Conservation (phyloP, 1,139 yeast species). For the Yamadazyma oceani region DNA sequence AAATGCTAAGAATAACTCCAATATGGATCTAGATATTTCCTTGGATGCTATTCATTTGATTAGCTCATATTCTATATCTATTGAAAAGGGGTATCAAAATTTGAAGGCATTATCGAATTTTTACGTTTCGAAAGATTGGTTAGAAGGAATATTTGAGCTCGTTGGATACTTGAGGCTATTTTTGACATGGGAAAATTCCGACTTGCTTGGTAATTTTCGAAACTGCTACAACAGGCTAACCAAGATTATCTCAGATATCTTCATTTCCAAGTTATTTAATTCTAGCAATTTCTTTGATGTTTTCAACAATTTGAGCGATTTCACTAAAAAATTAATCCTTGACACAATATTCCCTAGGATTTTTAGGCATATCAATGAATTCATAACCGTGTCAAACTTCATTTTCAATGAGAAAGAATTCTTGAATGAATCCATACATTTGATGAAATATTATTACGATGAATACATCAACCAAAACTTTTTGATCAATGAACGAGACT, state of each 20-base stretch:
- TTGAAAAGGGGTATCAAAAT: constrained; percentile 31
- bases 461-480: constrained; percentile 29
- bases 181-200: constrained; percentile 26
- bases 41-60: constrained; percentile 37
- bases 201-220: constrained; percentile 20
- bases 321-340: constrained; percentile 30
- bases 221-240: constrained; percentile 25
- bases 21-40: constrained; percentile 24
- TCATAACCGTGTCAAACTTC: constrained; percentile 34
- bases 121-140: constrained; percentile 32
- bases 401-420: constrained; percentile 37
- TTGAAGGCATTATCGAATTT: constrained; percentile 22
- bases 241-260: constrained; percentile 29
- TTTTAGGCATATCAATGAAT: constrained; percentile 38
- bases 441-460: constrained; percentile 23
- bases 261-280: constrained; percentile 28
- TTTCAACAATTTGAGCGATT: constrained; percentile 23
- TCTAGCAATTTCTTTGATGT: constrained; percentile 23
- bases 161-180: constrained; percentile 35
- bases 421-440: constrained; percentile 26
- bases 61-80: constrained; percentile 32
- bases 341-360: constrained; percentile 39
- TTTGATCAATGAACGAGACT: constrained; percentile 23
- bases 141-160: constrained; percentile 42
- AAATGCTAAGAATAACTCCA: constrained; percentile 7